These are phyloP conservation scores for Talaromyces proteolyticus DNA, from an alignment of 495 filamentous ascomycete species.

Conservation along the genomic window DNA sequence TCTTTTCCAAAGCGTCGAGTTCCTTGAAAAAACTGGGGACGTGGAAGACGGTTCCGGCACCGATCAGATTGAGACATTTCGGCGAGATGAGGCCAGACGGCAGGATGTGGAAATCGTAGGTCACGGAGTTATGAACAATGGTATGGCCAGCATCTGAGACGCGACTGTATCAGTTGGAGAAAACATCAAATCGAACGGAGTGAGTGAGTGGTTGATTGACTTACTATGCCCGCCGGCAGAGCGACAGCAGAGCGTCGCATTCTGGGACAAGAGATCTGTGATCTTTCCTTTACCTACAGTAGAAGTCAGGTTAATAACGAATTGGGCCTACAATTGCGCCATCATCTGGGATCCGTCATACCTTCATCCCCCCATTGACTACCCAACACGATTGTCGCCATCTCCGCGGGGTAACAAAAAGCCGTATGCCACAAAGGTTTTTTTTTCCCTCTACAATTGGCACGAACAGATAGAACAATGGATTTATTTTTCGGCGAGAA, in stretches of 20 bases:
- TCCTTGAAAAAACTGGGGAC: constrained; percentile 86
- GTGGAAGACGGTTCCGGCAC: constrained; percentile 80
- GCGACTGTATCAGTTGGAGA: not conserved
- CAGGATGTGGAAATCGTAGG: constrained; percentile 69
- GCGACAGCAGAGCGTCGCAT: constrained; percentile 52
- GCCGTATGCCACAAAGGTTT: constrained; percentile 14
- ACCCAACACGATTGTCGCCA: constrained; percentile 59
- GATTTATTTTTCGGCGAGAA: not conserved
- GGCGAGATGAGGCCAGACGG: constrained; percentile 67
- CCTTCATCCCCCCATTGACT: constrained; percentile 68
- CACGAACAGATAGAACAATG: not conserved
- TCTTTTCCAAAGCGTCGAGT: constrained; percentile 59
- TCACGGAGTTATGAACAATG: constrained; percentile 53
- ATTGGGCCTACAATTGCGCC: constrained; percentile 6
- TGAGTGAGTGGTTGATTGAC: no score
- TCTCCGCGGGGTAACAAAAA: constrained; percentile 19
- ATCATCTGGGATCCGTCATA: constrained; percentile 15
- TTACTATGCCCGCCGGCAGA: constrained; percentile 64
- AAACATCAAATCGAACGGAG: not conserved
- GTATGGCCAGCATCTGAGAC: constrained; percentile 44
- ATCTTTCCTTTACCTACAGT: constrained; percentile 61
- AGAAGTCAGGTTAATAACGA: not conserved
- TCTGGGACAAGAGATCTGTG: constrained; percentile 57
- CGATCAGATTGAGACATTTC: constrained; percentile 74
- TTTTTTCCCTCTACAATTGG: not conserved